These are phyloP conservation scores for Helianthus tuberosus DNA, from an alignment of 129 eudicot species.

Conservation along the genomic window DNA sequence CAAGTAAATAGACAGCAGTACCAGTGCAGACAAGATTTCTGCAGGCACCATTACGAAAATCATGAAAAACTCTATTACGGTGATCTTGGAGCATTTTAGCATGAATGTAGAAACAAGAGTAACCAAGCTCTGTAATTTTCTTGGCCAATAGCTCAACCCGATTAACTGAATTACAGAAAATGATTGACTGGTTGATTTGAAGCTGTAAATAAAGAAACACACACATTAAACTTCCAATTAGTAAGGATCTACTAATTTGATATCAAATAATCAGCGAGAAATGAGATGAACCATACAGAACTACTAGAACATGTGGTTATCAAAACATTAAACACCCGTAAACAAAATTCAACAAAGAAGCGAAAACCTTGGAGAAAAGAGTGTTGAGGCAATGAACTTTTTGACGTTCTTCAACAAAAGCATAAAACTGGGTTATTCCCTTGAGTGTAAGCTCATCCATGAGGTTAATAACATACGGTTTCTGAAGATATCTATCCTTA, in stretches of 20 bases:
- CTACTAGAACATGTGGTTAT: not conserved
- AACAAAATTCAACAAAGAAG: constrained; percentile 12
- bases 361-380: constrained; percentile 88
- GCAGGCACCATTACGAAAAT: constrained; percentile 95
- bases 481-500: constrained; percentile 76
- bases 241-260: not conserved
- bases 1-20: constrained; percentile 23
- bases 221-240: constrained; percentile 3
- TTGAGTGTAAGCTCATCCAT: constrained; percentile 99
- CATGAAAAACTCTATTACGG: constrained; percentile 91
- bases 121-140: constrained; percentile 92
- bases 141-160: constrained; percentile 90
- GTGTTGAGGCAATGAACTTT: constrained; percentile 99
- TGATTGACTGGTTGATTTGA: constrained; percentile 90
- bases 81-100: constrained; percentile 98
- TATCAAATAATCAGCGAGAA: not conserved
- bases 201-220: constrained; percentile 50
- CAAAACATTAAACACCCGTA: not conserved
- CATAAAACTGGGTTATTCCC: constrained; percentile 96
- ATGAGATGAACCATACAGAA: not conserved
- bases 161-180: constrained; percentile 91
- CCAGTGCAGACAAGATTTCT: constrained; percentile 97
- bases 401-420: constrained; percentile 98
- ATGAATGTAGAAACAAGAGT: constrained; percentile 94
- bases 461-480: constrained; percentile 90